These are phyloP conservation scores for Venturia nashicola DNA, from an alignment of 2,329 filamentous ascomycete species.

Conservation along the genomic window DNA sequence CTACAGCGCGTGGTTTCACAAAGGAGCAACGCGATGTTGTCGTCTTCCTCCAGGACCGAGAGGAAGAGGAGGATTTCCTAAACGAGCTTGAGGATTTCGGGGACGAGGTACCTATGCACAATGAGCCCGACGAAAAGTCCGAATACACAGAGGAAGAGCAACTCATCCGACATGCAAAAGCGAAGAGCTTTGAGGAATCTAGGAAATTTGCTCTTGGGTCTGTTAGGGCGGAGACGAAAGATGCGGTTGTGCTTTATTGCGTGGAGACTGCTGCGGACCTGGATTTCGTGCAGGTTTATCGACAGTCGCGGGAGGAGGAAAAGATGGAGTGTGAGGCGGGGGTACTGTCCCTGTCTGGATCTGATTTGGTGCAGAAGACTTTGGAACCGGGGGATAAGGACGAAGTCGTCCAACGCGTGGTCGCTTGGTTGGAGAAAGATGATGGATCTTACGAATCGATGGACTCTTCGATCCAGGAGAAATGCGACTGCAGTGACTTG, in stretches of 20 bases:
- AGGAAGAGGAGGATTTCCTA: not conserved
- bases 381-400: not conserved
- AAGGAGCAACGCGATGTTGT: not conserved
- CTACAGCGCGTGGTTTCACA: not conserved
- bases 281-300: not conserved
- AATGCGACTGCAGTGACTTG: not conserved
- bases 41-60: not conserved
- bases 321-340: not conserved
- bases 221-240: not conserved
- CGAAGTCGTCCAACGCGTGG: not conserved
- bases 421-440: not conserved
- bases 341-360: not conserved
- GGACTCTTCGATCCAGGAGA: not conserved
- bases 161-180: not conserved
- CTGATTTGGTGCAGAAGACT: not conserved
- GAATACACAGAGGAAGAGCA: not conserved
- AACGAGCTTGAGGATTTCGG: not conserved
- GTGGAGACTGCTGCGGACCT: not conserved
- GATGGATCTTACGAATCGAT: not conserved
- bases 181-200: not conserved
- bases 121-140: not conserved
- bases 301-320: not conserved
- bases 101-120: not conserved
- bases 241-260: not conserved
- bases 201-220: not conserved